Percentiles rank a stretch among this genome's conserved stretches.
These are phyloP conservation scores for Suillus subalutaceus DNA, from an alignment of 768 basidiomycete genomes.

Conservation along the genomic window DNA sequence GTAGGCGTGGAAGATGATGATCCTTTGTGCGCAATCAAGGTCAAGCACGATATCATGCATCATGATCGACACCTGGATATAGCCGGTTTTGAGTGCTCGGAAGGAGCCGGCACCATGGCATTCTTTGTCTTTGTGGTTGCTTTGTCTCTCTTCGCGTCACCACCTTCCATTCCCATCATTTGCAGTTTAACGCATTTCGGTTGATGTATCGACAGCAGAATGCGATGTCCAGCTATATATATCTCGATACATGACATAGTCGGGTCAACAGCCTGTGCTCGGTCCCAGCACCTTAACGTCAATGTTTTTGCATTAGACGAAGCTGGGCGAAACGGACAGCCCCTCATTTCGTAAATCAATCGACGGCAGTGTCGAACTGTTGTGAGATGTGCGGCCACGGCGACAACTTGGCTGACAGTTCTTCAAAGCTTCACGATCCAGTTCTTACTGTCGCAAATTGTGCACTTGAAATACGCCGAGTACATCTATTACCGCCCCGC, in stretches of 20 bases:
- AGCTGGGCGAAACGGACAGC: conserved; percentile 48
- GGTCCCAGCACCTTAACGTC: neutral
- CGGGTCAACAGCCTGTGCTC: conserved; percentile 14
- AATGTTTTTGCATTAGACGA: neutral
- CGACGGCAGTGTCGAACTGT: conserved; percentile 24
- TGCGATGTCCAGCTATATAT: neutral
- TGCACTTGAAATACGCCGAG: neutral
- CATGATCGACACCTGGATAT: neutral
- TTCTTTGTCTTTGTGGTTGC: neutral
- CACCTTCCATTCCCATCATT: neutral
- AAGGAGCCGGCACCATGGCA: neutral
- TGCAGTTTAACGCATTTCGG: no score
- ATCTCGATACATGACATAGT: neutral
- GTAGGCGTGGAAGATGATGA: neutral
- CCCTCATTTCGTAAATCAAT: conserved; percentile 49
- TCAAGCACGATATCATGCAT: neutral
- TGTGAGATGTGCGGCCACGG: conserved; percentile 14
- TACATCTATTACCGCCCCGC: neutral
- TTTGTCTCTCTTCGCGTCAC: no score
- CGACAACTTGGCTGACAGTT: neutral
- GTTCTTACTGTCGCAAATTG: neutral
- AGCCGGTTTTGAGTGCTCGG: neutral
- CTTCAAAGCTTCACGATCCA: neutral
- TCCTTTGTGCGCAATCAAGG: neutral
- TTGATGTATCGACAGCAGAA: neutral